Base-by-base conservation (phyloP, 2,329 filamentous ascomycete species). In the Trichoderma sp. region DNA sequence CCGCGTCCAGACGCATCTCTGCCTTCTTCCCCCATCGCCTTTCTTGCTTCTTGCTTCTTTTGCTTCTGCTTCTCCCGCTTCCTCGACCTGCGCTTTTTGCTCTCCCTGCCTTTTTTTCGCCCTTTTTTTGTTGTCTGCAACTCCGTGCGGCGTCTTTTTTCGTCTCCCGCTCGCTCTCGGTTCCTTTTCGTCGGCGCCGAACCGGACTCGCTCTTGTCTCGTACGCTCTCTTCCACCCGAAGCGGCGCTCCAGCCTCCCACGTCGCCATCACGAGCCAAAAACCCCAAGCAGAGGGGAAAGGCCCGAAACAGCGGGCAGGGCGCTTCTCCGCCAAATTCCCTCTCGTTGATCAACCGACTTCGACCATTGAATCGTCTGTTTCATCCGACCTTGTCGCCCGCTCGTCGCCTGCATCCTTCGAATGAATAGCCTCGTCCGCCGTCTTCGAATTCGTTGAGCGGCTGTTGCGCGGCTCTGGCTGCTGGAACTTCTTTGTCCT, bases 401-500 rank as follows among this genome's bases (percentile, higher is more conserved):
- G 50, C 53, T 58, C 43, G 39, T 63, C 28, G 59, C 61, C 61
- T 58, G 28, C 58, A 28, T 73, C 62, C 72, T 72, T 74, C 78
- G 77, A 74, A 80, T 79, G 76, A 73, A 72, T 61, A 34, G 59
- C 71, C 70, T 66, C 63, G 63, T 47, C 74, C 74, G 75, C 77
- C 76, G 76, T 74, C 73, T 74, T 73, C 74, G 73, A 75, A 72
- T 71, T 75, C 75, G 73, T 73, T 78, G 75, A 81, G 76, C 79
- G 77, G 77, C 77, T 78, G 79, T 57, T 78, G 79, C 79, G 77
- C 79, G 78, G 77, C 80, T 75, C 76, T 74, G 76, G 77, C 78
- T 77, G 76, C 80, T 75, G 76, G 75, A 39, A 30, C 76, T 75
- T 74, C 73, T 57, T 57, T 73, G 66, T 73, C 72, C 73, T 73